Conservation (phyloP, 2,329 filamentous ascomycete species). For the Fusarium secorum region DNA sequence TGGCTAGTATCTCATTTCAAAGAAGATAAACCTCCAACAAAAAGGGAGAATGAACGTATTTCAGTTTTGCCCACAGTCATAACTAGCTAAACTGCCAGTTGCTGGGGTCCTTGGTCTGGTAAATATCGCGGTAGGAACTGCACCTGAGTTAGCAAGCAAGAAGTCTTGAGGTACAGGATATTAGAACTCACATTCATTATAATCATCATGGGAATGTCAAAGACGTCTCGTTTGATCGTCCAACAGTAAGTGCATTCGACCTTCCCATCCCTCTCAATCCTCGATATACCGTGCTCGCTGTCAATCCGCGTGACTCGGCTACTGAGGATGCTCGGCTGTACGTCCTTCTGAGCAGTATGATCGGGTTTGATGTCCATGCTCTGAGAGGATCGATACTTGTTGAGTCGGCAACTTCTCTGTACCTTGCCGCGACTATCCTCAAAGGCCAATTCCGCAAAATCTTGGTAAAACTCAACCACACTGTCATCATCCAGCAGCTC, state of each 20-base stretch:
- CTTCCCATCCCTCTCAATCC: slow-evolving; percentile 85
- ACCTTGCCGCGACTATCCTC: slow-evolving; percentile 88
- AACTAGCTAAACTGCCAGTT: slow-evolving; percentile 59
- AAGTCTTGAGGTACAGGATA: neutral
- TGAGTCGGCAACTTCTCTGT: slow-evolving; percentile 81
- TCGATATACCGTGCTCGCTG: slow-evolving; percentile 80
- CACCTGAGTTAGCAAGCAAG: neutral
- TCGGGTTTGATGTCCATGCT: slow-evolving; percentile 52
- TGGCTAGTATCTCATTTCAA: slow-evolving; percentile 26
- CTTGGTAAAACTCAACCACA: slow-evolving; percentile 93
- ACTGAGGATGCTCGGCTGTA: slow-evolving; percentile 59
- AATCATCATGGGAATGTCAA: slow-evolving; percentile 98
- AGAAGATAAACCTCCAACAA: slow-evolving; percentile 28
- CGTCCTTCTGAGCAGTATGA: slow-evolving; percentile 56
- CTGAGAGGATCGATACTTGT: slow-evolving; percentile 87
- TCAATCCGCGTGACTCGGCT: slow-evolving; percentile 69
- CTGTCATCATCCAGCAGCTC: slow-evolving; percentile 94
- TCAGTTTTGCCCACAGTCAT: slow-evolving; percentile 4
- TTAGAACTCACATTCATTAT: slow-evolving; percentile 87
- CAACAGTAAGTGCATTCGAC: slow-evolving; percentile 96
- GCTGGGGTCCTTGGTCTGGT: slow-evolving; percentile 63
- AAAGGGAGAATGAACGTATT: slow-evolving; percentile 40
- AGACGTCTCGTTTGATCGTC: slow-evolving; percentile 95
- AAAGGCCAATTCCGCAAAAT: slow-evolving; percentile 92
- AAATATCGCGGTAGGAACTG: slow-evolving; percentile 69